Percentiles rank a stretch among this genome's conserved stretches.
These are phyloP conservation scores for Fraxinus sp. DNA, from an alignment of 305 asterid species.

Conservation along the genomic window DNA sequence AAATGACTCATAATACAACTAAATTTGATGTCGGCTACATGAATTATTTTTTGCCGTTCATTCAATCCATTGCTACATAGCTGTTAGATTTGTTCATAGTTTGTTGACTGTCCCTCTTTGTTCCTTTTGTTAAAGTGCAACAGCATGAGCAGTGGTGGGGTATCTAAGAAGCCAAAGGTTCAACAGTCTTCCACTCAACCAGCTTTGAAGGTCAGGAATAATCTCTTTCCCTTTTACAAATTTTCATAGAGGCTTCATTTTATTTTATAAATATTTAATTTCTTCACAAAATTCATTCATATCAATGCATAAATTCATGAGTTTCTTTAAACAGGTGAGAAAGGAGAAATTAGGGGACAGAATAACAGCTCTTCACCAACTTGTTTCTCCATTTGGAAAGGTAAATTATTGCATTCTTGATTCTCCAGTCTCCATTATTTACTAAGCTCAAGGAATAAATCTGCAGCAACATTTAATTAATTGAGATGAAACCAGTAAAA, in stretches of 20 bases:
- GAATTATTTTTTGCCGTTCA: not conserved
- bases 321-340: conserved; percentile 36
- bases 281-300: not conserved
- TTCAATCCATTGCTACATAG: not conserved
- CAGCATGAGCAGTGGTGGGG: conserved; percentile 37
- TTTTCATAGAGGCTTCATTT: not conserved
- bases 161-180: conserved; percentile 46
- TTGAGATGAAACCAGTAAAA: conserved; percentile 20
- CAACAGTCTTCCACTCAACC: conserved; percentile 45
- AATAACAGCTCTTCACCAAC: conserved; percentile 56
- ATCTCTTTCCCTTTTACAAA: not conserved
- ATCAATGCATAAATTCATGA: not conserved
- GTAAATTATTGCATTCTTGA: conserved; percentile 22
- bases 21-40: not conserved
- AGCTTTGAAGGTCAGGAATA: conserved; percentile 38
- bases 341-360: conserved; percentile 59
- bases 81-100: not conserved
- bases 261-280: no score
- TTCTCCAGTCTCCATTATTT: not conserved
- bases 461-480: not conserved
- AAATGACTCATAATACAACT: not conserved
- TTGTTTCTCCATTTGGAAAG: conserved; percentile 64
- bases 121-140: conserved; percentile 31
- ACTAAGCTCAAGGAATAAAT: conserved; percentile 5
- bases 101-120: not conserved